Evolutionary conservation across 2,329 filamentous ascomycete species (phyloP).

Genomic region (Pseudonectria buxi): DNA sequence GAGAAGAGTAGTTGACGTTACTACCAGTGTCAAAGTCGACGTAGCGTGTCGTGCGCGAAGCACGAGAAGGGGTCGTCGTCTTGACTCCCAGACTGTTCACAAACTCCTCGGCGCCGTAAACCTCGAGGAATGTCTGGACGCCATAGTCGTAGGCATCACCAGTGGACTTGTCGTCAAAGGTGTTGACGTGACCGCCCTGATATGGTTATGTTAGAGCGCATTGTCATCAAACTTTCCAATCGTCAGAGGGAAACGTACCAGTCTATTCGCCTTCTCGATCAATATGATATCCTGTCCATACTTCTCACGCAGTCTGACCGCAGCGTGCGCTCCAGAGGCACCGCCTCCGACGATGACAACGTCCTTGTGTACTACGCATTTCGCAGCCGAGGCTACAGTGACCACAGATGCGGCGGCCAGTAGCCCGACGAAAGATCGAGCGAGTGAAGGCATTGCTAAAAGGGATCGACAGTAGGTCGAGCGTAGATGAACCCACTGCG

Average conservation of each 20-base stretch:
- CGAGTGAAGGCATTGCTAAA: background rate
- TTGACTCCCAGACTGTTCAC: conserved; percentile 37
- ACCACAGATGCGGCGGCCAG: conserved; percentile 6
- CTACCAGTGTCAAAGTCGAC: conserved; percentile 32
- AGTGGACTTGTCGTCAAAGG: conserved; percentile 34
- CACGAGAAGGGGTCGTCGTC: conserved; percentile 16
- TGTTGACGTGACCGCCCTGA: conserved; percentile 44
- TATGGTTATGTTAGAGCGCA: background rate
- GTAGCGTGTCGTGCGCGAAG: conserved; percentile 24
- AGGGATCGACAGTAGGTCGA: too few relatives aligned
- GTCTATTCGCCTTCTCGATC: conserved; percentile 27
- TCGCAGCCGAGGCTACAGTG: background rate
- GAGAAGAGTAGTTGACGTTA: conserved; percentile 19
- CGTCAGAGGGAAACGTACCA: conserved; percentile 19
- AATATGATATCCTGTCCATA: conserved; percentile 26
- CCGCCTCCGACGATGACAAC: conserved; percentile 32
- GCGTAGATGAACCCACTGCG: too few relatives aligned
- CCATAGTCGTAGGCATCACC: conserved; percentile 28
- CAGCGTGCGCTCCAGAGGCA: conserved; percentile 31
- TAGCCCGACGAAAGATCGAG: conserved; percentile 2
- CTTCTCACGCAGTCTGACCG: conserved; percentile 30
- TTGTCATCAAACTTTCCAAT: background rate
- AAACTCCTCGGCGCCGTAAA: conserved; percentile 34
- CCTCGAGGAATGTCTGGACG: conserved; percentile 31
- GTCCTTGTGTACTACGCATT: conserved; percentile 17